A percentile compares a stretch with the other conserved stretches of the same genome.
phyloP scores from a whole-genome alignment of 2,329 filamentous ascomycete genomes.

The Plenodomus tracheiphilus region DNA sequence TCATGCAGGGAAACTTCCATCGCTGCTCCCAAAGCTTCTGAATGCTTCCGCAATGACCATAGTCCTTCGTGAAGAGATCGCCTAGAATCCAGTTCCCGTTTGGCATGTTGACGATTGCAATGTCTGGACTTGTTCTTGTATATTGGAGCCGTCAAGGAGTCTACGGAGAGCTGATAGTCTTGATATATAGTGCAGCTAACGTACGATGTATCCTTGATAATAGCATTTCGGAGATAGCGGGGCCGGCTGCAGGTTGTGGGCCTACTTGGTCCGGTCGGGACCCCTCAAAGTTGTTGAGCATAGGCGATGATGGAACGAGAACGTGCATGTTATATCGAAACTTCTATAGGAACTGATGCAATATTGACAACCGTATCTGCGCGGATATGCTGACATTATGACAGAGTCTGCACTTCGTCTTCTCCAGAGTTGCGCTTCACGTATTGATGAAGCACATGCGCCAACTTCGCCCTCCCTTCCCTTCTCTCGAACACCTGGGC shows the following conservation, averaged over 20 bases:
- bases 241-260: conserved; percentile 20
- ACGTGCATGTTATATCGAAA: too few species aligned
- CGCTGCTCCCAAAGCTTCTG: conserved; percentile 38
- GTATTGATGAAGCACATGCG: conserved; percentile 31
- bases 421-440: conserved; percentile 10
- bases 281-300: conserved; percentile 17
- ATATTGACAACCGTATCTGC: background rate
- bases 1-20: conserved; percentile 40
- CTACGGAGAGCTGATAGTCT: background rate
- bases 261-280: conserved; percentile 17
- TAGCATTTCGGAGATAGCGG: conserved; percentile 23
- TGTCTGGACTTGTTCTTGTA: background rate
- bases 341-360: background rate
- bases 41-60: conserved; percentile 40
- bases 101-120: conserved; percentile 19
- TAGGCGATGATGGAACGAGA: too few species aligned
- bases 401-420: conserved; percentile 8
- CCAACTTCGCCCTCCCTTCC: conserved; percentile 29
- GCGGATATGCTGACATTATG: background rate
- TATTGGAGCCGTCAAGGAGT: background rate
- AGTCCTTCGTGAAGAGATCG: conserved; percentile 43
- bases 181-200: background rate
- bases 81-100: conserved; percentile 40
- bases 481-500: conserved; percentile 54
- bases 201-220: conserved; percentile 1